Conservation (phyloP, 495 filamentous ascomycete genomes). For the Talaromyces wortmannii region DNA sequence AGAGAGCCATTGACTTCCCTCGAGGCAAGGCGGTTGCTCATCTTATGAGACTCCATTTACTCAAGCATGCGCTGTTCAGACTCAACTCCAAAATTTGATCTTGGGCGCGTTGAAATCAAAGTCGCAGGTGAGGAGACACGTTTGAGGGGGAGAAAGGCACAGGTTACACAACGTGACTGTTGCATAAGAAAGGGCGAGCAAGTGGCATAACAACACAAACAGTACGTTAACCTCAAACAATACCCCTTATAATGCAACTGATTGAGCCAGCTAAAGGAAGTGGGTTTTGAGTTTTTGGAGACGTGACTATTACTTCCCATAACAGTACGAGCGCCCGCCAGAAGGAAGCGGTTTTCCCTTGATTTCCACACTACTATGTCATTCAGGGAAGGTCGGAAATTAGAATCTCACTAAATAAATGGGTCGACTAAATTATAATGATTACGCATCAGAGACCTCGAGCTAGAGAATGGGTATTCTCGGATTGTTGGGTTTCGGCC, state of each 20-base stretch:
- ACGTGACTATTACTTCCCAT: no score
- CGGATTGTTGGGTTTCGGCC: no score
- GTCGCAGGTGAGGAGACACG: neutral
- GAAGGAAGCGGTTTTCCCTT: no score
- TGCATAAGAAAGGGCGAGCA: no score
- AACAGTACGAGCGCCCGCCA: no score
- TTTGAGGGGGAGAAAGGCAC: neutral
- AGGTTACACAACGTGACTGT: neutral
- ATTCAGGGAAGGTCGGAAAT: no score
- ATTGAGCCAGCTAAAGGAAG: no score
- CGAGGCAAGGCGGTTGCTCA: neutral
- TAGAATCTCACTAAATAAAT: neutral
- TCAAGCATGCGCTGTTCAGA: neutral
- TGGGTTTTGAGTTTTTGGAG: no score
- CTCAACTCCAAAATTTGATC: neutral
- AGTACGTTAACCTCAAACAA: no score
- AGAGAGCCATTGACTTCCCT: slow-evolving; percentile 8
- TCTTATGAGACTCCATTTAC: neutral
- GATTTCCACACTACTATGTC: no score
- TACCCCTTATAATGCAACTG: no score
- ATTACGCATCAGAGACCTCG: neutral
- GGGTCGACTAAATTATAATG: neutral
- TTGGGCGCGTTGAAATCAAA: neutral
- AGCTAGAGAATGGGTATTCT: neutral
- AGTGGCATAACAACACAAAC: no score